phyloP scores from a whole-genome alignment of 441 rosid species.

The Bruguiera hainesii region DNA sequence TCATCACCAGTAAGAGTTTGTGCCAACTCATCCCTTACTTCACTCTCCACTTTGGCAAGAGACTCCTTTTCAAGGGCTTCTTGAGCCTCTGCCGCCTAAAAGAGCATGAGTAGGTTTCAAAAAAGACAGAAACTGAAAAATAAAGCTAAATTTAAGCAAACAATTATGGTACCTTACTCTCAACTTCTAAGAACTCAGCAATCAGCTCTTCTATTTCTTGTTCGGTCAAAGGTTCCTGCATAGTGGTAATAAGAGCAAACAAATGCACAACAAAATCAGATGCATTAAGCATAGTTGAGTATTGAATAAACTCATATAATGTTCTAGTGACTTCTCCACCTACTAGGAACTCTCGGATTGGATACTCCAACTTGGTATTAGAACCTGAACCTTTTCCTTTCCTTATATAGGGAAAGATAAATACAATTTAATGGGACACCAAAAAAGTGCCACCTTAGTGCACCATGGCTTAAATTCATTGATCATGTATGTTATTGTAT shows the following conservation, averaged over 20 bases:
- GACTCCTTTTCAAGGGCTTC: conserved; percentile 97
- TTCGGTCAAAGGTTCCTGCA: conserved; percentile 84
- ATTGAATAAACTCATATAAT: background rate
- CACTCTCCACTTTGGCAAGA: conserved; percentile 72
- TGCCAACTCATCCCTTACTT: conserved; percentile 88
- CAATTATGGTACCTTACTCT: conserved; percentile 78
- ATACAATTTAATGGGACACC: background rate
- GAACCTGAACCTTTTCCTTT: background rate
- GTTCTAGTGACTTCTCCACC: background rate
- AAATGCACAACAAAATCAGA: background rate
- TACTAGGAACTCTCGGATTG: too few relatives aligned
- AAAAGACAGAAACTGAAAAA: conserved; percentile 4
- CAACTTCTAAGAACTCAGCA: conserved; percentile 75
- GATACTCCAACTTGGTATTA: too few relatives aligned
- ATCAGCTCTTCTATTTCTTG: conserved; percentile 84
- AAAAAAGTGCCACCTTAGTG: background rate
- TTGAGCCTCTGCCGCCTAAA: conserved; percentile 98
- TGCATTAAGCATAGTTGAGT: background rate
- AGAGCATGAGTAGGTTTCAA: conserved; percentile 35
- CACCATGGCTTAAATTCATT: background rate
- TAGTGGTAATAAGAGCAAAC: conserved; percentile 8
- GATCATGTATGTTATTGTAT: background rate
- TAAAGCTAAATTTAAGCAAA: conserved; percentile 8
- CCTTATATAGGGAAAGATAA: background rate
- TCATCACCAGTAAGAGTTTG: conserved; percentile 68